Evolutionary conservation across 768 basidiomycete species (phyloP), one percentile per base, ranked within the genome.

Genomic region (Amanita exitialis): DNA sequence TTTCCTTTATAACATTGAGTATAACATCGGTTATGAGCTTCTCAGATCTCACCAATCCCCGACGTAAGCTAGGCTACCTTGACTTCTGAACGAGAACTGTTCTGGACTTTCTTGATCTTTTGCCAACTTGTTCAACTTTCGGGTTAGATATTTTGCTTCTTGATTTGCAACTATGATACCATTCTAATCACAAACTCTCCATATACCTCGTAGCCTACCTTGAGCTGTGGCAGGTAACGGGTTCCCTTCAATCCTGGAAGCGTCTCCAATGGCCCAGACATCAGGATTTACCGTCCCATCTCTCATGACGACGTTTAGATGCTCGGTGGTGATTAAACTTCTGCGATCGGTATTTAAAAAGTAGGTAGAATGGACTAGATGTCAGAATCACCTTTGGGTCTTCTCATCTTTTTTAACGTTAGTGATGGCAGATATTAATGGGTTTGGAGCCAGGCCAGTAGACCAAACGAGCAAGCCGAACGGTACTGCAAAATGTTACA

Each of bases 401-500:
- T 74, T 79, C 12, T 71, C 66, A 53, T 88, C 71, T 59, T 88
- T 89, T 59, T 73, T 69, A 2, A 83, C 69, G 42, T 75, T 79
- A 6, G 67, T 63, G 43, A 90, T 76, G 0, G 76, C 72, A 53
- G 75, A 65, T 47, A 92, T 75, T 23, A 93, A 68, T 6, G 91
- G 90, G 61, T 92, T 93, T 3, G 88, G 80, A 4, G 87, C 76
- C 2, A 93, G 70, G 1, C 90, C 91, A 2, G 91, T 93, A 54
- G 82, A 85, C 90, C 90, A 93, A 13, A 93, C 88, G 9, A 90
- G 75, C 18, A 93, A 69, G 21, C 91, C 90, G 62, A 84, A 88
- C 5, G 79, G 82, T 34, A 90, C 89, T 89, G 35, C 28, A 28
- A 25, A 16, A 36, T 16, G 12, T 27, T 25, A 12, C 44, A 37